Conservation (phyloP, 495 filamentous ascomycete species). For the Hapsidospora chrysogenum region DNA sequence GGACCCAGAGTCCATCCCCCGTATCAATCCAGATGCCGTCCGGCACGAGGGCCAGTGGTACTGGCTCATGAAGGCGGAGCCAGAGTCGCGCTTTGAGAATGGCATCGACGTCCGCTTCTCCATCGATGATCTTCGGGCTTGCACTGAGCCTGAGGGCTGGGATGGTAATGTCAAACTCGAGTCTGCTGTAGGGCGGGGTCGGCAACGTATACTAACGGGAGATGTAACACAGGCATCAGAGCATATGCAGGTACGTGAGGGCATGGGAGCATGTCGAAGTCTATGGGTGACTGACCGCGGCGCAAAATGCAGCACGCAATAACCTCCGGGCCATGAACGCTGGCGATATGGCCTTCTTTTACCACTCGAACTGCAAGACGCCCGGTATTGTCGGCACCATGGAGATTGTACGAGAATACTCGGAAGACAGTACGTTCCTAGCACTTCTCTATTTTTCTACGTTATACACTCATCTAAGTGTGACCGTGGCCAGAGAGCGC, state of each 20-base stretch:
- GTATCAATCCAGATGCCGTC: background rate
- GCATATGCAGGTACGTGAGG: conserved; percentile 13
- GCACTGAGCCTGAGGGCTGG: conserved; percentile 68
- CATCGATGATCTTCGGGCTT: conserved; percentile 70
- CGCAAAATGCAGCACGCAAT: conserved; percentile 48
- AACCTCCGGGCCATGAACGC: conserved; percentile 80
- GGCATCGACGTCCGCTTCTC: conserved; percentile 82
- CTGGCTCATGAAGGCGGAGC: conserved; percentile 96
- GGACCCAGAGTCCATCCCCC: conserved; percentile 3
- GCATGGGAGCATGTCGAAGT: background rate
- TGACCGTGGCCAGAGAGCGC: conserved; percentile 45
- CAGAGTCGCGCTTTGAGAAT: conserved; percentile 70
- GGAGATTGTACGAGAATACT: conserved; percentile 76
- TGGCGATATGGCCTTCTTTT: conserved; percentile 90
- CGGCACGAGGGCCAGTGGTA: conserved; percentile 26
- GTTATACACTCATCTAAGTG: background rate
- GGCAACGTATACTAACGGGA: too few species aligned
- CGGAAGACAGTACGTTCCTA: conserved; percentile 53
- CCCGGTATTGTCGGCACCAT: conserved; percentile 87
- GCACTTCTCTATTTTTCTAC: too few species aligned
- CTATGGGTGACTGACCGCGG: background rate
- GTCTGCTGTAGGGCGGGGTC: background rate
- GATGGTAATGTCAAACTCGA: conserved; percentile 39
- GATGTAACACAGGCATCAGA: too few species aligned
- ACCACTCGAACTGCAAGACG: conserved; percentile 87